phyloP scores from a whole-genome alignment of 495 filamentous ascomycete species.

The Penicillium verhagenii region DNA sequence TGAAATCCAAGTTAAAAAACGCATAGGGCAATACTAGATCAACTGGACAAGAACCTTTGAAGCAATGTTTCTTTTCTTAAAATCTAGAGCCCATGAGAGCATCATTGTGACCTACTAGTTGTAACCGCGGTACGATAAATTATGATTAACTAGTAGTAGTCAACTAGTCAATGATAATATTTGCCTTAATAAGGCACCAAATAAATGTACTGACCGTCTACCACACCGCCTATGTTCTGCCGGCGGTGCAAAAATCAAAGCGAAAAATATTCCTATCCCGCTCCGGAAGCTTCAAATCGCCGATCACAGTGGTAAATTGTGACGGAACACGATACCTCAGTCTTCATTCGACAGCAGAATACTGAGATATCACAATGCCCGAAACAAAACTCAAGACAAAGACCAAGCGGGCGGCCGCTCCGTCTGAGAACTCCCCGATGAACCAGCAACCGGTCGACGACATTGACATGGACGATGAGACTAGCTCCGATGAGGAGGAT shows the following conservation, averaged over 20 bases:
- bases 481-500: constrained; percentile 41
- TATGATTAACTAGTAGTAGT: background rate
- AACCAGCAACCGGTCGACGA: constrained; percentile 24
- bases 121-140: too few relatives aligned
- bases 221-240: constrained; percentile 26
- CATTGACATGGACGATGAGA: constrained; percentile 31
- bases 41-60: too few relatives aligned
- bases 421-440: constrained; percentile 23
- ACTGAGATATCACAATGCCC: constrained; percentile 26
- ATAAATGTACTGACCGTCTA: constrained; percentile 13
- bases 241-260: constrained; percentile 26
- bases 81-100: background rate
- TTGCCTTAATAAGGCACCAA: constrained; percentile 1
- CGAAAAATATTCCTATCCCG: constrained; percentile 32
- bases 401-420: constrained; percentile 26
- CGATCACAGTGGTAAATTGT: constrained; percentile 10
- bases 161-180: background rate
- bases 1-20: too few relatives aligned
- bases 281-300: constrained; percentile 18
- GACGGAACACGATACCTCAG: background rate
- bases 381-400: constrained; percentile 35
- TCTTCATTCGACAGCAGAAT: background rate
- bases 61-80: too few relatives aligned
- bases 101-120: background rate
- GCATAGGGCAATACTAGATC: too few relatives aligned